Evolutionary conservation across 768 basidiomycete species (phyloP).

Genomic region (Lactifluus subvellereus): DNA sequence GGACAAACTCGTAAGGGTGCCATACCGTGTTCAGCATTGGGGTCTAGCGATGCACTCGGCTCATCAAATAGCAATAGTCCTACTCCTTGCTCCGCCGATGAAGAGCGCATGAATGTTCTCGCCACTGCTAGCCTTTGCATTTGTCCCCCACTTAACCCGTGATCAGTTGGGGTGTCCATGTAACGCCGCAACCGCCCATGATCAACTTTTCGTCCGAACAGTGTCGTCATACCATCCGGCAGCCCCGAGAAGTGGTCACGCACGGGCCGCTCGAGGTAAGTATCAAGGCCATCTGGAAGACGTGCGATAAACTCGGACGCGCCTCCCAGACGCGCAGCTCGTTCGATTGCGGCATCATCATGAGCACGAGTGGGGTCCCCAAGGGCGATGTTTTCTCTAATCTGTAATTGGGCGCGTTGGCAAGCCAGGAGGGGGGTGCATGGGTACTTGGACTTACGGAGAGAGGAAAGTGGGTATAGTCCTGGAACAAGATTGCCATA

Average conservation of each 20-base stretch:
- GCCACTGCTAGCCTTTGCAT: conserved; percentile 74
- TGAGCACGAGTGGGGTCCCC: conserved; percentile 53
- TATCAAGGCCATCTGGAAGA: conserved; percentile 62
- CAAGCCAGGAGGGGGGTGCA: not conserved
- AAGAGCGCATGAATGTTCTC: conserved; percentile 66
- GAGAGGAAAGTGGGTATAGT: conserved; percentile 74
- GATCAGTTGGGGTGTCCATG: not conserved
- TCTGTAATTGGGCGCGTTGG: conserved; percentile 35
- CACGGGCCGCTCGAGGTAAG: conserved; percentile 66
- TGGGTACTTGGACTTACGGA: conserved; percentile 43
- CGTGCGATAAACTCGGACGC: conserved; percentile 58
- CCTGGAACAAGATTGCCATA: conserved; percentile 74
- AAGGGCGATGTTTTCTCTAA: conserved; percentile 71
- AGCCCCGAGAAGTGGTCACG: conserved; percentile 59
- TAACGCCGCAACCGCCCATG: not conserved
- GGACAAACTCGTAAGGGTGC: not conserved
- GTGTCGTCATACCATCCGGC: conserved; percentile 56
- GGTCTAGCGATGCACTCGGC: conserved; percentile 68
- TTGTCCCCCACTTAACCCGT: conserved; percentile 58
- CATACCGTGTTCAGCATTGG: conserved; percentile 65
- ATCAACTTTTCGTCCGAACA: conserved; percentile 56
- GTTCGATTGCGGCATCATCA: conserved; percentile 53
- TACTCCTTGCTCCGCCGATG: conserved; percentile 40
- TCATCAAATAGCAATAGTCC: conserved; percentile 67
- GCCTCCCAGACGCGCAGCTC: conserved; percentile 67